Percentiles rank a stretch among this genome's conserved stretches.
These are phyloP conservation scores for Ogataea wickerhamii DNA, from an alignment of 805 yeast species.

Conservation along the genomic window DNA sequence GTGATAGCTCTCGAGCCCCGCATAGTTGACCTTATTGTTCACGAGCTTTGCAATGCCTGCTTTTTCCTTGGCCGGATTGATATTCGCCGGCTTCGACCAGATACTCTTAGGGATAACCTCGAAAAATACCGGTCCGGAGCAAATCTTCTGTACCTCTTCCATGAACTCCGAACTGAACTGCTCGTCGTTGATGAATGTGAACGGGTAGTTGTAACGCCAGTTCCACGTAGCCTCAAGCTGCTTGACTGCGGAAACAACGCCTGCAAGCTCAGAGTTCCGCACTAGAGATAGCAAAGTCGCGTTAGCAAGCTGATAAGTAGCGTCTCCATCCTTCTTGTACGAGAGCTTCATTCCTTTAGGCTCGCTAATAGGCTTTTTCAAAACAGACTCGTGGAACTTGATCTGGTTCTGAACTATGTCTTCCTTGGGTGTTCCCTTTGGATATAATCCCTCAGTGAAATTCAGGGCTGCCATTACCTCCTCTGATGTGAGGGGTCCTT, in stretches of 20 bases:
- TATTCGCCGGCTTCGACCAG: constrained; percentile 61
- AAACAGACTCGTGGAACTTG: constrained; percentile 35
- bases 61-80: constrained; percentile 39
- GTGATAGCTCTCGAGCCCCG: constrained; percentile 70
- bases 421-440: constrained; percentile 17
- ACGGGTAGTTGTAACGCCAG: constrained; percentile 65
- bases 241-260: constrained; percentile 48
- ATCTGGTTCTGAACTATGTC: constrained; percentile 36
- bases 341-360: constrained; percentile 40
- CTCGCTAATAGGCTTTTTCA: constrained; percentile 38
- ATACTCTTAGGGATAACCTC: constrained; percentile 36
- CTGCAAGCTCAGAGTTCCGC: constrained; percentile 56
- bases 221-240: constrained; percentile 64
- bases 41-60: constrained; percentile 24
- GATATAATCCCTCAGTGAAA: constrained; percentile 12
- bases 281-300: constrained; percentile 72
- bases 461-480: constrained; percentile 15
- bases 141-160: constrained; percentile 35
- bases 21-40: constrained; percentile 60
- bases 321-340: constrained; percentile 17
- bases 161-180: constrained; percentile 61
- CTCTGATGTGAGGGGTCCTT: constrained; percentile 8
- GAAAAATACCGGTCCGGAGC: constrained; percentile 29
- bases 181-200: constrained; percentile 68
- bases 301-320: constrained; percentile 40